Percentiles rank a stretch among this genome's conserved stretches.
Evolutionary conservation across 2,329 filamentous ascomycete genomes (phyloP).

Genomic region (Diaporthe caulivora): DNA sequence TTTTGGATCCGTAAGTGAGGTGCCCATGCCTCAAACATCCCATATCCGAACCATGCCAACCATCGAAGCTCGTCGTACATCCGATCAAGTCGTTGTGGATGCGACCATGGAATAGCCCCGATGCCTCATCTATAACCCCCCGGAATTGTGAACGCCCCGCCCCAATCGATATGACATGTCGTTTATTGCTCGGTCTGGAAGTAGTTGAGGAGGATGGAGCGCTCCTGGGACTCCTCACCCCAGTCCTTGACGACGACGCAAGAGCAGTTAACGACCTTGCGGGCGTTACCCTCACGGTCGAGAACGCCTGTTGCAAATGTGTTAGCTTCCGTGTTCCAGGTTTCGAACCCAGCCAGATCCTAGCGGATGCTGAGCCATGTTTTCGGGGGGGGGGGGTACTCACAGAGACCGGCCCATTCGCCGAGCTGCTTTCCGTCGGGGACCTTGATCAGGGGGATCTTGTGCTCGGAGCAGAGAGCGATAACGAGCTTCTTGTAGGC

Average conservation of each 20-base stretch:
- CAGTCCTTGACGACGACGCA: slow-evolving; percentile 99
- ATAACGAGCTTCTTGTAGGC: slow-evolving; percentile 99
- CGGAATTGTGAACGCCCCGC: slow-evolving; percentile 39
- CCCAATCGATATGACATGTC: slow-evolving; percentile 48
- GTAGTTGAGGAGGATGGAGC: slow-evolving; percentile 99
- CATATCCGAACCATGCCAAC: slow-evolving; percentile 58
- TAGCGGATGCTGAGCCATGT: not conserved
- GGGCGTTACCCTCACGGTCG: slow-evolving; percentile 98
- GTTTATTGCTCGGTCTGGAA: slow-evolving; percentile 91
- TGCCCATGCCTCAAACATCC: slow-evolving; percentile 47
- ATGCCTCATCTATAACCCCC: slow-evolving; percentile 52
- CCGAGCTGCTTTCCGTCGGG: slow-evolving; percentile 99
- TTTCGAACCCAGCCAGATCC: not conserved
- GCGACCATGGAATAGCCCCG: slow-evolving; percentile 49
- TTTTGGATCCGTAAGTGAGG: slow-evolving; percentile 50
- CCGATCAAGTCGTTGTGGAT: slow-evolving; percentile 51
- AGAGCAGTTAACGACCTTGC: slow-evolving; percentile 99
- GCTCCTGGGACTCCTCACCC: slow-evolving; percentile 99
- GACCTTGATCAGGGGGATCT: slow-evolving; percentile 99
- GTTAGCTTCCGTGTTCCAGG: not conserved
- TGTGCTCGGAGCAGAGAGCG: slow-evolving; percentile 98
- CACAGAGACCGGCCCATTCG: slow-evolving; percentile 99
- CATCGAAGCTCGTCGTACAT: slow-evolving; percentile 62
- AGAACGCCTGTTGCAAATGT: slow-evolving; percentile 79
- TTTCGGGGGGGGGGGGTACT: slow-evolving; percentile 59